Conservation (phyloP, 1,284 basidiomycete genomes). For the Spongispora temasekensis region DNA sequence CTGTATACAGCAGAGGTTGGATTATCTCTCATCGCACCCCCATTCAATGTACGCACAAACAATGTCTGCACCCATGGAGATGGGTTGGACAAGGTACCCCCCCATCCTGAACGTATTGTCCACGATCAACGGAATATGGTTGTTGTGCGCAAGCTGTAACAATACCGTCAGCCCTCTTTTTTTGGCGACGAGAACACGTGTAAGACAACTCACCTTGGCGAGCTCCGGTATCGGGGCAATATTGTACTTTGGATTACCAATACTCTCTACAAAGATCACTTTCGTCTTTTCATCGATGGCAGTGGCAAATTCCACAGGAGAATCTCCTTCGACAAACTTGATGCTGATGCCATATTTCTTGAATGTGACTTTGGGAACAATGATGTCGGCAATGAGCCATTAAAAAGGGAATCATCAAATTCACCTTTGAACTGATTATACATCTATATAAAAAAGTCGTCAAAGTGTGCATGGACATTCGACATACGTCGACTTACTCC, state of each 20-base stretch:
- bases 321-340: constrained; percentile 71
- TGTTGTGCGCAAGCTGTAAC: constrained; percentile 64
- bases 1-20: no score
- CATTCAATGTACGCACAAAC: no score
- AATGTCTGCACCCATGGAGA: constrained; percentile 83
- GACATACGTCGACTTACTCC: constrained; percentile 59
- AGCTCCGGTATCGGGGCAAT: constrained; percentile 74
- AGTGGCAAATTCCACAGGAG: constrained; percentile 66
- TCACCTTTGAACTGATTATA: constrained; percentile 92
- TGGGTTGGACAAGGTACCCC: constrained; percentile 60
- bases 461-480: no score
- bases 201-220: constrained; percentile 52
- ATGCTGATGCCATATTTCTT: constrained; percentile 78
- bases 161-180: not conserved
- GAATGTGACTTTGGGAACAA: constrained; percentile 55
- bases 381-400: no score
- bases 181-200: no score
- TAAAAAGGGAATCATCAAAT: no score
- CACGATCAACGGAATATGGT: constrained; percentile 79
- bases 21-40: no score
- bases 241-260: constrained; percentile 84
- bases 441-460: constrained; percentile 57
- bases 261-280: constrained; percentile 80
- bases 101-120: constrained; percentile 93
- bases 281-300: constrained; percentile 81